Evolutionary conservation across 805 yeast genomes (phyloP).

Genomic region (Brettanomyces bruxellensis): DNA sequence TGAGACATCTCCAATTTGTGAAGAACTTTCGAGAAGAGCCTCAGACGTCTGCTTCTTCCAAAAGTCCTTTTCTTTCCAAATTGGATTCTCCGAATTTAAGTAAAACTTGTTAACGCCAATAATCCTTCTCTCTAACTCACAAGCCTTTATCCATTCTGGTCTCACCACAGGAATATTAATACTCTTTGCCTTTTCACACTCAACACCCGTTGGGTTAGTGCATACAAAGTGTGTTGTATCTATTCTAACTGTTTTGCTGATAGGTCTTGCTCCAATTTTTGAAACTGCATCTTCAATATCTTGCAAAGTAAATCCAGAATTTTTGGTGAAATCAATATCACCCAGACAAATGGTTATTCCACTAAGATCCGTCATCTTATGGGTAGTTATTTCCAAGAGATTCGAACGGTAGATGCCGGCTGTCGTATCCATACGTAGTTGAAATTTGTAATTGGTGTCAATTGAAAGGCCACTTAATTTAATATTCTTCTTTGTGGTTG

Average conservation of each 20-base stretch:
- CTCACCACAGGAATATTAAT: slow-evolving; percentile 87
- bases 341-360: slow-evolving; percentile 93
- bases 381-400: slow-evolving; percentile 64
- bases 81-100: slow-evolving; percentile 41
- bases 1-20: not conserved
- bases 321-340: slow-evolving; percentile 47
- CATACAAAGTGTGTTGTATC: slow-evolving; percentile 94
- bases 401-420: slow-evolving; percentile 81
- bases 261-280: slow-evolving; percentile 76
- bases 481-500: slow-evolving; percentile 67
- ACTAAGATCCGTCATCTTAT: slow-evolving; percentile 89
- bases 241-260: slow-evolving; percentile 64
- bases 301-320: slow-evolving; percentile 31
- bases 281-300: slow-evolving; percentile 57
- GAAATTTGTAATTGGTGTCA: slow-evolving; percentile 73
- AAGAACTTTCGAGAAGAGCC: not conserved
- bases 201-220: slow-evolving; percentile 55
- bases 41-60: slow-evolving; percentile 12
- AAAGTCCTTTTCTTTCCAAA: slow-evolving; percentile 38
- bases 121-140: slow-evolving; percentile 79
- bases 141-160: slow-evolving; percentile 96
- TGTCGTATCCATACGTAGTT: slow-evolving; percentile 73
- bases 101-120: slow-evolving; percentile 90
- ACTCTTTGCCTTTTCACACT: slow-evolving; percentile 68
- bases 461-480: slow-evolving; percentile 88